phyloP scores from a whole-genome alignment of 2,329 filamentous ascomycete genomes.

The Curvularia lunata region DNA sequence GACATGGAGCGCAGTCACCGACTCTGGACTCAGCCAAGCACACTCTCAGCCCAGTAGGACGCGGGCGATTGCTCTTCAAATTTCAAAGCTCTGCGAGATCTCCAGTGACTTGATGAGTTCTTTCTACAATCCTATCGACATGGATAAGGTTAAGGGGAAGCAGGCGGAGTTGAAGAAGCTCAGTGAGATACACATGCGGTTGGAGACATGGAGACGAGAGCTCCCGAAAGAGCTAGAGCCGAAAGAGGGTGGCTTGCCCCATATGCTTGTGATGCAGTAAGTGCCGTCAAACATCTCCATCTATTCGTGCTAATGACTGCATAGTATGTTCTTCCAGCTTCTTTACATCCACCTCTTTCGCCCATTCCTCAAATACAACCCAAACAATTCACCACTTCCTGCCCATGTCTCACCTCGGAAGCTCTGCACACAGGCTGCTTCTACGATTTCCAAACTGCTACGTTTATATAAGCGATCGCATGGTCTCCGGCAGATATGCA shows the following conservation, averaged over 20 bases:
- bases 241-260: conserved; percentile 85
- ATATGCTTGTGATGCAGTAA: conserved; percentile 86
- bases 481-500: conserved; percentile 90
- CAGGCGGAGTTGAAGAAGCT: conserved; percentile 88
- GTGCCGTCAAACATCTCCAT: conserved; percentile 48
- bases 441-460: conserved; percentile 90
- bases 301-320: conserved; percentile 26
- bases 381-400: conserved; percentile 80
- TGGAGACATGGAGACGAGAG: conserved; percentile 87
- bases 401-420: conserved; percentile 87
- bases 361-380: conserved; percentile 90
- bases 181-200: conserved; percentile 84
- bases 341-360: conserved; percentile 95
- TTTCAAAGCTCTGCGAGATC: conserved; percentile 87
- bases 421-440: conserved; percentile 87
- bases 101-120: conserved; percentile 86
- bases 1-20: conserved; percentile 86
- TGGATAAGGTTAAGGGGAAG: conserved; percentile 71
- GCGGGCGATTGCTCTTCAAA: conserved; percentile 72
- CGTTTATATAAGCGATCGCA: conserved; percentile 92
- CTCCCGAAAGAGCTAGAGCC: conserved; percentile 87
- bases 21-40: conserved; percentile 75
- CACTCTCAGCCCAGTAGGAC: conserved; percentile 82
- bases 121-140: conserved; percentile 82
- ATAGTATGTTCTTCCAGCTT: conserved; percentile 95